Conservation (phyloP, 1,284 basidiomycete genomes). For the Boletellus deceptivus region DNA sequence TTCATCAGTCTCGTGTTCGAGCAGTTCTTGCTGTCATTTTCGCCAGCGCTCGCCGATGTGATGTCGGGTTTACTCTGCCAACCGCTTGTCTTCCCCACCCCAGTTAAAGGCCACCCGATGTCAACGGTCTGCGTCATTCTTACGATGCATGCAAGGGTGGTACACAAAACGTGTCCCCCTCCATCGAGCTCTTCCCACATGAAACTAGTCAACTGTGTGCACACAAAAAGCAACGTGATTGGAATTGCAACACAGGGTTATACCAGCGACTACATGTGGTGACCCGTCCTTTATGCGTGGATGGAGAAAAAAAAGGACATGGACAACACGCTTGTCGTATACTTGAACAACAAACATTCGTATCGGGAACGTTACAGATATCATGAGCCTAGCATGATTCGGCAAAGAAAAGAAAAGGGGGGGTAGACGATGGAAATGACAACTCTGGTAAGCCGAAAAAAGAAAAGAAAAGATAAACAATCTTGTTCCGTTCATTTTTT, state of each 20-base stretch:
- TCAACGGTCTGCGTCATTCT: too few species aligned
- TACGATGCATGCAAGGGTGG: too few species aligned
- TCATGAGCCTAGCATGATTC: constrained; percentile 33
- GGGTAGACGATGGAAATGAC: background rate
- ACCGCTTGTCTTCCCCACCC: too few species aligned
- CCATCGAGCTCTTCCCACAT: too few species aligned
- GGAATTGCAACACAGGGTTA: constrained; percentile 7
- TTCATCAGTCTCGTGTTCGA: too few species aligned
- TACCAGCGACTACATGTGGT: constrained; percentile 27
- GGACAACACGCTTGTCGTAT: constrained; percentile 13
- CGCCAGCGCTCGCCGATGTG: too few species aligned
- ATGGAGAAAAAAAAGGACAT: constrained; percentile 1
- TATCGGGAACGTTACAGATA: constrained; percentile 12
- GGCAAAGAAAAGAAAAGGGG: background rate
- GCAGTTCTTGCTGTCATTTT: too few species aligned
- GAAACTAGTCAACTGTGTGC: background rate
- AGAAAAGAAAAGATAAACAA: constrained; percentile 5
- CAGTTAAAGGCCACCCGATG: too few species aligned
- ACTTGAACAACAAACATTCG: constrained; percentile 11
- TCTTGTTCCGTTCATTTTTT: constrained; percentile 1
- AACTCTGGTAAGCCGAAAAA: background rate
- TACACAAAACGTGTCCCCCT: too few species aligned
- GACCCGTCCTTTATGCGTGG: constrained; percentile 7
- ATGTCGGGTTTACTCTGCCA: too few species aligned
- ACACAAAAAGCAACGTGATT: background rate